Base-by-base conservation (phyloP, 2,329 filamentous ascomycete genomes). In the Colletotrichum simmondsii region DNA sequence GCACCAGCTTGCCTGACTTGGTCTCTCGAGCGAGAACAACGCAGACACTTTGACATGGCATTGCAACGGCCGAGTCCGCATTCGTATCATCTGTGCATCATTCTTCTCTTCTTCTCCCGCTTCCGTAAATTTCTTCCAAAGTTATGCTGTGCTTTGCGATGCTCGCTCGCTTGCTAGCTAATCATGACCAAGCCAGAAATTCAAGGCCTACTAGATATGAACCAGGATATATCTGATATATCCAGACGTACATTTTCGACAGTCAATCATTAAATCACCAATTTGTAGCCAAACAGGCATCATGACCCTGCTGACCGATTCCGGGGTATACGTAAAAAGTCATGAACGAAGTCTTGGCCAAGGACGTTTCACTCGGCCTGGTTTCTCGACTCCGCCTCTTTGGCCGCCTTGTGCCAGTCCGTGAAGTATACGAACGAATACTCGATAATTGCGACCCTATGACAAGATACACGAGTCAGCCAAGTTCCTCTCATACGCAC, bases 371-470 rank as follows among this genome's bases (percentile, higher is more conserved):
- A 73, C 66, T 73, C 65, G 56, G 71, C 60, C 52, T 53, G 67
- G 68, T 90, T 91, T 71, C 89, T 83, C 63, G 79, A 76, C 61
- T 88, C 87, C 2, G 88, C 89, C 75, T 91, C 89, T 11, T 79
- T 81, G 1, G 86, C 88, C 1, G 88, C 87, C 61, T 83, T 80
- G 58, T 89, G 80, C 89, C 88, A 91, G 76, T 90, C 85, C 8
- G 85, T 87, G n/a, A 80, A 77, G 69, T 84, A 83, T 2, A 89
- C 83, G 60, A 88, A 91, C 30, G 80, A 81, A 74, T 89, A 91
- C 76, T 91, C 89, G 22, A 89, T 85, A 6, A 81, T n/a, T 0
- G 86, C 82, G 16, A 89, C 87, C 32, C 88, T 89, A 53, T n/a
- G 10, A 52, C n/a, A 24, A 7, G n/a, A 16, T 11, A 46, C 32